These are phyloP conservation scores for Elsinoe australis DNA, from an alignment of 2,329 filamentous ascomycete species.

Conservation along the genomic window DNA sequence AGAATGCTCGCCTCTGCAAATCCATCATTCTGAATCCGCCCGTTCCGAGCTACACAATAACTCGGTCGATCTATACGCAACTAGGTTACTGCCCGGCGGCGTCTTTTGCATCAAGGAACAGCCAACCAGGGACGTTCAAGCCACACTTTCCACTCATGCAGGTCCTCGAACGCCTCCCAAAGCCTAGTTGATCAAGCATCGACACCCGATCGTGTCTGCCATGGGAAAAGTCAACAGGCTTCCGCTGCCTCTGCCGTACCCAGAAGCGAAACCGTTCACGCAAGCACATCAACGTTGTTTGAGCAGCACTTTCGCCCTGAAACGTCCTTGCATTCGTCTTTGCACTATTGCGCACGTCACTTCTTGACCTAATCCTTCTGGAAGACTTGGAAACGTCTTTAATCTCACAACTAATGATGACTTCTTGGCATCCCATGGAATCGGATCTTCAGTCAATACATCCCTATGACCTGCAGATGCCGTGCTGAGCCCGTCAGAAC, in stretches of 20 bases:
- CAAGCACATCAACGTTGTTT: too few species aligned
- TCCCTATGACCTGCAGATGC: conserved; percentile 5
- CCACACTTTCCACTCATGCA: background rate
- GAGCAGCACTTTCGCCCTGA: conserved; percentile 14
- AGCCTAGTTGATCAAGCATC: background rate
- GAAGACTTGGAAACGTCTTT: conserved; percentile 9
- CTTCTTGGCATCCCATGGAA: conserved; percentile 48
- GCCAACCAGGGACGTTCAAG: conserved; percentile 9
- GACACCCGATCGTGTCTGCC: background rate
- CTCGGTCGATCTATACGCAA: conserved; percentile 4
- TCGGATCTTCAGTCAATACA: background rate
- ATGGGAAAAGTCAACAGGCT: background rate
- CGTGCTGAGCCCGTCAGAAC: too few species aligned
- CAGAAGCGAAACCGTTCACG: too few species aligned
- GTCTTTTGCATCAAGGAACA: background rate
- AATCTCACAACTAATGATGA: conserved; percentile 81
- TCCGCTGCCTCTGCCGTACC: background rate
- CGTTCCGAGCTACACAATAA: conserved; percentile 6
- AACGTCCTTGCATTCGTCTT: conserved; percentile 1
- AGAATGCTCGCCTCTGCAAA: background rate
- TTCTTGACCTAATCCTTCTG: background rate
- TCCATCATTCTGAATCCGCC: conserved; percentile 12
- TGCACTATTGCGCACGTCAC: background rate
- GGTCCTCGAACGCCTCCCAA: background rate
- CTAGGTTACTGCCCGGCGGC: conserved; percentile 1